Evolutionary conservation across 192 early-diverging fungal genomes (phyloP), one percentile per base, ranked within the genome.

Genomic region (Lunasporangiospora selenospora): DNA sequence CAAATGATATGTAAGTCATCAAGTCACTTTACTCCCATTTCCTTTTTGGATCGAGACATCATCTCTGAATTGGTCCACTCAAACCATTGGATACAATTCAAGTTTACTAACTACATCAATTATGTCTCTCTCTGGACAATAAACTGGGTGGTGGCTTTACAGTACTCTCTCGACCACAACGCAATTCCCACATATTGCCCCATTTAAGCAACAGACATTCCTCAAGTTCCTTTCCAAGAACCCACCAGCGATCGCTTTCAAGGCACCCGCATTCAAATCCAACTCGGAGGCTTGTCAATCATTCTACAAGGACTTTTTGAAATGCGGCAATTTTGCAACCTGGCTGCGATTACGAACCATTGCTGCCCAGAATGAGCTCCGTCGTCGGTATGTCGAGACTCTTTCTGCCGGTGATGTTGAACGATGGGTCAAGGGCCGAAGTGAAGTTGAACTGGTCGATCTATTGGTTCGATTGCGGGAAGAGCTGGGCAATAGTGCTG

Each of bases 321-420:
- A 91, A 75, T 95, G 93, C 43, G 90, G 93, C 43, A 98, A 96
- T 62, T 99, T 99, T 86, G 95, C 95, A 6, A 89, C 93, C 2
- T 99, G 97, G 97, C 84, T 99, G 24, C 91, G 90, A 12, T 80
- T 88, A 36, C 84, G 92, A 8, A 94, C 91, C 5, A 81, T 80
- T 33, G 88, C 92, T 32, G 88, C 93, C 0, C 91, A 93, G 73
- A 87, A 89, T 32, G 90, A 92, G 52, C 87, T 96, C 83, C 80
- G 88, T 33, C 69, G 75, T 44, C 84, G 90, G 18, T 93, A 94
- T 62, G 66, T 94, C 23, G 82, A 88, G 57, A 87, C 91, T 45
- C 73, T 97, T 29, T 84, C 86, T 54, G 70, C 77, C 8, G 54
- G 69, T 7, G 86, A 90, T 58, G 69, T 90, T 3, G 62, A 31